Base-by-base conservation (phyloP, 1,139 yeast genomes). In the Pichiaceae sp. region DNA sequence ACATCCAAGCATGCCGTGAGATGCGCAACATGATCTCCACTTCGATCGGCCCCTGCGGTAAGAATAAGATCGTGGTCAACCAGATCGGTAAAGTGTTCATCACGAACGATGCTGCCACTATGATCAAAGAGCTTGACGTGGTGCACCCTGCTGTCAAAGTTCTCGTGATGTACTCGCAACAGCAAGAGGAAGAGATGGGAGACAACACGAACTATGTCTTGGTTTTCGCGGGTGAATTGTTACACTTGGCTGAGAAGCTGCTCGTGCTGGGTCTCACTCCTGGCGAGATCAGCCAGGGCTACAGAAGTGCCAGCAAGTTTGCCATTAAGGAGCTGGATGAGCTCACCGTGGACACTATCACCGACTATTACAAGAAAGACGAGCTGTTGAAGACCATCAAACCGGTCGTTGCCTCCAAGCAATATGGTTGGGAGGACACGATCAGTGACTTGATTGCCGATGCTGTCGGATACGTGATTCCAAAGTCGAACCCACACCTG, bases 81-180 rank as follows among this genome's bases (percentile, higher is more conserved):
- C 82, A 59, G 32, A 41, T 84, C 48, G 89, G 89, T 41, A 87
- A 80, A 59, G 82, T 84, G 27, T 85, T 87, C 56, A 76, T 91
- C 47, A 91, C 98, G 33, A 85, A 86, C 50, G 98, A 93, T 61
- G 97, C 97, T 12, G 96, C 97, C 31, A 91, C 98, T 9, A 91
- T 91, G 79, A 68, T 91, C 45, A 75, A 84, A 49, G 97, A 93
- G 59, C 68, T 91, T 41, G 97, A 91, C 49, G 85, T 93, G 46
- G 91, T 91, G 33, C 98, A 91, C 58, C 98, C 98, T 6, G 97
- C 96, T 1, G 98, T 93, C 17, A 91, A 91, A 62, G 77, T 91
- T 34, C 73, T 91, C 46, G 94, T 91, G 41, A 86, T 87, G 96
- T 96, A 97, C 18, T 78, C 95, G 17, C 86, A 89, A 56, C 98